These are phyloP conservation scores for Crithidia bombi DNA, from an alignment of 208 protist species.

Conservation along the genomic window DNA sequence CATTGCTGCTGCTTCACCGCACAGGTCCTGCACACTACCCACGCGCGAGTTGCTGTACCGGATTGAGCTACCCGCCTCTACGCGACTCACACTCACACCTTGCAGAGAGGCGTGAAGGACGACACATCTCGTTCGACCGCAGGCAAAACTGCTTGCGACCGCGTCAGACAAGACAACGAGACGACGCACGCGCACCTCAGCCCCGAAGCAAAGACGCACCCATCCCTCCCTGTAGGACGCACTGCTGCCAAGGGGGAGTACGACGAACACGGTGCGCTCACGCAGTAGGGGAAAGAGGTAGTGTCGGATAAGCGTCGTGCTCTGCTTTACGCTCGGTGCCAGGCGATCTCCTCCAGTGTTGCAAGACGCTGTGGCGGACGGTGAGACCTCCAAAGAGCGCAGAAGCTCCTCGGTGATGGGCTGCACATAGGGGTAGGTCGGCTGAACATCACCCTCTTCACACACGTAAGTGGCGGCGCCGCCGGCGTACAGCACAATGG, in stretches of 20 bases:
- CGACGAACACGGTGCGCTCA: slow-evolving; percentile 41
- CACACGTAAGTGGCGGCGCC: slow-evolving; percentile 43
- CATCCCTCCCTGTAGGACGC: slow-evolving; percentile 41
- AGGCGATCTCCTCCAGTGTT: neutral
- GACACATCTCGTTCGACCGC: slow-evolving; percentile 35
- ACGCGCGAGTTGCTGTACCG: slow-evolving; percentile 26
- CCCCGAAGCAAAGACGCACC: slow-evolving; percentile 35
- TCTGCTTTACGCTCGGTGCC: neutral
- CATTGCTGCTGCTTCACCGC: slow-evolving; percentile 1
- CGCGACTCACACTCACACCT: slow-evolving; percentile 19
- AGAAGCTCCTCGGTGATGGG: slow-evolving; percentile 34
- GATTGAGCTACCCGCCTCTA: slow-evolving; percentile 23
- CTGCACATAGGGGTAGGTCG: slow-evolving; percentile 32
- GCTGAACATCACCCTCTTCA: slow-evolving; percentile 46
- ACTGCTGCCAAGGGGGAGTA: slow-evolving; percentile 38
- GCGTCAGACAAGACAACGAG: slow-evolving; percentile 67
- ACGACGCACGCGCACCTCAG: slow-evolving; percentile 25
- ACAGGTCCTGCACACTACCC: slow-evolving; percentile 14
- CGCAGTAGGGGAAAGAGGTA: slow-evolving; percentile 40
- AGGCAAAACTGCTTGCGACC: slow-evolving; percentile 54
- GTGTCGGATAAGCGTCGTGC: neutral
- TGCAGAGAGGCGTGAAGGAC: slow-evolving; percentile 30
- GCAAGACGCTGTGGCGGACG: neutral
- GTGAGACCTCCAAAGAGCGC: neutral
- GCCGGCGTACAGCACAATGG: slow-evolving; percentile 39